Evolutionary conservation across 495 filamentous ascomycete species (phyloP).

Genomic region (Wilcoxina mikolae): DNA sequence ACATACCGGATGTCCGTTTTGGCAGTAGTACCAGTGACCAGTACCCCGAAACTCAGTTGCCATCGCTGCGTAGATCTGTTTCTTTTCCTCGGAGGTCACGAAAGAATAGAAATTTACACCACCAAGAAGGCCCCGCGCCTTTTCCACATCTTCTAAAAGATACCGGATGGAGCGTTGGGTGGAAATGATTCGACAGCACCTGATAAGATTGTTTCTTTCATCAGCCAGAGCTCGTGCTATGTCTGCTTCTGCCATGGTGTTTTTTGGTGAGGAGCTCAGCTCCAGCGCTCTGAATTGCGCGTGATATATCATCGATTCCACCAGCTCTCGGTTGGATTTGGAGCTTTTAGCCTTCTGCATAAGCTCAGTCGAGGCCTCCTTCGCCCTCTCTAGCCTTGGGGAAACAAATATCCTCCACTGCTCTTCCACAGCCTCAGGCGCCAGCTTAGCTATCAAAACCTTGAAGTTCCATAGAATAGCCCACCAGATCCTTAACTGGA

Average conservation of each 20-base stretch:
- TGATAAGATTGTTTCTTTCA: neutral
- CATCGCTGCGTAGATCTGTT: constrained; percentile 38
- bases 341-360: neutral
- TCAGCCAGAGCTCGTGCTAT: no score
- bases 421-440: neutral
- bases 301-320: constrained; percentile 29
- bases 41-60: constrained; percentile 36
- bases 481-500: constrained; percentile 42
- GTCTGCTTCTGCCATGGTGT: no score
- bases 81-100: constrained; percentile 31
- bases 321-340: constrained; percentile 12
- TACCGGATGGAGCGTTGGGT: constrained; percentile 18
- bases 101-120: constrained; percentile 27
- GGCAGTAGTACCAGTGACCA: constrained; percentile 56
- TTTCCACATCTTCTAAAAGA: constrained; percentile 27
- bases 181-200: constrained; percentile 6
- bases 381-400: neutral
- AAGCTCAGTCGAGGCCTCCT: constrained; percentile 7
- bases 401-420: neutral
- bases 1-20: constrained; percentile 45
- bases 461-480: constrained; percentile 39
- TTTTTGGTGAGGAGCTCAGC: constrained; percentile 11
- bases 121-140: constrained; percentile 30
- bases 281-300: constrained; percentile 31
- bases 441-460: constrained; percentile 4